Evolutionary conservation across 148 eudicot genomes (phyloP), one percentile per base, ranked within the genome.

Genomic region (Silene conica): DNA sequence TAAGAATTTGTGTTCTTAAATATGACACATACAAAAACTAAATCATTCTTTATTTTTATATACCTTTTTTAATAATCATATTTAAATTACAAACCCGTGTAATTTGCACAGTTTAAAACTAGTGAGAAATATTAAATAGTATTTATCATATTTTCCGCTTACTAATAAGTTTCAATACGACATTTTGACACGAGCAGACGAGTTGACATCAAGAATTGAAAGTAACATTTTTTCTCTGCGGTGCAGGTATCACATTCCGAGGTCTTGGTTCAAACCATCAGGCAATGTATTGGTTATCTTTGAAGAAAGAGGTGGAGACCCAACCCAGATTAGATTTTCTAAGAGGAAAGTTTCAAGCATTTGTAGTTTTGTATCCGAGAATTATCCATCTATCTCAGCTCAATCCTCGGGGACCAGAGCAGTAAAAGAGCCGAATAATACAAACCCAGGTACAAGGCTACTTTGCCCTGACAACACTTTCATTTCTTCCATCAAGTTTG

Each of bases 181-280:
- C 41, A 34, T 34, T 3, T 34, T 34, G 41, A 34, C 41, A 34
- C 41, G 41, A 34, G 5, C 41, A 34, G 41, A 34, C 41, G 41
- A 34, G 41, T 34, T 34, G 41, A 34, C 41, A 34, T 34, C 41
- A 34, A 34, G 41, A 34, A 3, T 38, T 38, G 7, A 19, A 59
- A 55, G 8, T 13, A 38, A 38, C 11, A 56, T 71, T 12, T 15
- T 3, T 55, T 68, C 3, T 45, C 6, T 43, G 79, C 0, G 9
- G 70, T 74, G 61, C 77, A 93, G 98, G 97, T 95, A 95, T 81
- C 99, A 95, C 77, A 86, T 90, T 72, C 99, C 99, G 46, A 84
- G 97, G 69, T 95, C 99, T 72, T 95, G 99, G 99, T 95, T 95
- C 77, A 95, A 90, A 89, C 87, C 97, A 54, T 81, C 94, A 34